Conservation (phyloP, 2,329 filamentous ascomycete genomes). For the Aureobasidium melanogenum region DNA sequence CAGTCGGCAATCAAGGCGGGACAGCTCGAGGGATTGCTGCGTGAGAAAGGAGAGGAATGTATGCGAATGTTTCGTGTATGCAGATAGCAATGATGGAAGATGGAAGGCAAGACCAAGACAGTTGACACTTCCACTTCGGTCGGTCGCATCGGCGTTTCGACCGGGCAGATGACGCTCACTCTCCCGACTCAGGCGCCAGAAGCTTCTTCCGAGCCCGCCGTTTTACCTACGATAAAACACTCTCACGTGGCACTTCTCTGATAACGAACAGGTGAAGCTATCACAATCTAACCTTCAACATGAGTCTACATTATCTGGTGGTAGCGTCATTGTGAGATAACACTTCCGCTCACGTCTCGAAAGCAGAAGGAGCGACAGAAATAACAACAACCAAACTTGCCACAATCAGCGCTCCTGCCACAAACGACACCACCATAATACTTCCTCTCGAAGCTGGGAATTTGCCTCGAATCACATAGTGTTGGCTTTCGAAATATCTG, state of each 20-base stretch:
- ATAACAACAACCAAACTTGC: slow-evolving; percentile 52
- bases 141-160: background rate
- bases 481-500: slow-evolving; percentile 67
- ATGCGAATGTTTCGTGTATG: background rate
- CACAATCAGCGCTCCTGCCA: slow-evolving; percentile 53
- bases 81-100: background rate
- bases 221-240: background rate
- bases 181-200: background rate
- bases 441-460: slow-evolving; percentile 72
- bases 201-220: background rate
- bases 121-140: background rate
- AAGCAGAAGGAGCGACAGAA: slow-evolving; percentile 41
- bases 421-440: slow-evolving; percentile 57
- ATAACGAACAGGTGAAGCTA: too few species aligned
- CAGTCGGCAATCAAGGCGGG: background rate
- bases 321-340: background rate
- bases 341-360: slow-evolving; percentile 25
- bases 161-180: background rate
- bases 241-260: background rate
- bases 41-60: background rate
- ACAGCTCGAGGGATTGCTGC: background rate
- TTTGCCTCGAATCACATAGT: slow-evolving; percentile 71
- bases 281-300: background rate
- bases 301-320: background rate
- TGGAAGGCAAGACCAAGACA: background rate